Evolutionary conservation across 1,139 yeast genomes (phyloP), one percentile per base, ranked within the genome.

Genomic region (Suhomyces atakaporum): DNA sequence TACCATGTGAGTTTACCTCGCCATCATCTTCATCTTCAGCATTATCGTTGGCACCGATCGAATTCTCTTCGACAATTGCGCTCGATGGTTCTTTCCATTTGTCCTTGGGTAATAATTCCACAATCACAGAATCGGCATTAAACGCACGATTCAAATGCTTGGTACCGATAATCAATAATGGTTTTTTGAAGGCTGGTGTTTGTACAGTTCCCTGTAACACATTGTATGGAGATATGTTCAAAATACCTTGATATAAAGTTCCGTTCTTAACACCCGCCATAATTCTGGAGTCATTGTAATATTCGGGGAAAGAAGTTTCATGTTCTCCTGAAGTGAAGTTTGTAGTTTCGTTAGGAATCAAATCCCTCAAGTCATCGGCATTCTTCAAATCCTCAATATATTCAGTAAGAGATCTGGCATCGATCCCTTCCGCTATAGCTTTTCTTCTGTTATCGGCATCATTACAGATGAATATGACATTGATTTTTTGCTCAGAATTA

Each of bases 231-330:
- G 94, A 87, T 24, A 89, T 79, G 50, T 80, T 79, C 48, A 94
- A 73, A 18, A 74, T 72, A 25, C 98, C 98, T 62, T 89, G 96
- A 56, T 84, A 86, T 29, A 92, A 66, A 8, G 94, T 82, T 23
- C 96, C 96, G 52, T 81, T 85, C 54, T 84, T 85, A 46, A 90
- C 63, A 31, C 98, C 98, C 32, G 96, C 97, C 77, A 88, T 78
- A 16, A 89, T 71, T 61, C 96, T 76, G 0, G 97, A 79, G 39
- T 80, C 78, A 6, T 92, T 65, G 56, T 86, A 88, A 56, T 88
- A 87, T 39, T 85, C 89, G 2, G 87, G 86, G 55, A 81, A 92
- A 21, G 76, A 65, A 22, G 77, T 72, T 51, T 84, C 89, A 14
- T 64, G 59, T 0, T 57, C 46, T 16, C 58, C 59, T 12, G 49